Conservation (phyloP, 345 rosid genomes). For the Viola odorata region DNA sequence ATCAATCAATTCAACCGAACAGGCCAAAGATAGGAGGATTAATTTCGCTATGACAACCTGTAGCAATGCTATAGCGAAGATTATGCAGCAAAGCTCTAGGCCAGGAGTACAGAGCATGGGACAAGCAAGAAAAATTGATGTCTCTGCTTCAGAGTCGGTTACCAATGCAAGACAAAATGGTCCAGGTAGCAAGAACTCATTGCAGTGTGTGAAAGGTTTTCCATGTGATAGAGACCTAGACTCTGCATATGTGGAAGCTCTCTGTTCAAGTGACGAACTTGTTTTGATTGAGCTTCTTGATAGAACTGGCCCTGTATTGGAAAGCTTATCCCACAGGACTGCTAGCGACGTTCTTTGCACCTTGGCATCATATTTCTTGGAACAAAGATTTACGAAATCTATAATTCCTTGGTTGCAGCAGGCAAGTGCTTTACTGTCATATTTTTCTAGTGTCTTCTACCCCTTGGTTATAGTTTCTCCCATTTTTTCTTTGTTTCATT, state of each 20-base stretch:
- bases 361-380: slow-evolving; percentile 55
- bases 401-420: slow-evolving; percentile 89
- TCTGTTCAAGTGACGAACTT: slow-evolving; percentile 58
- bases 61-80: slow-evolving; percentile 37
- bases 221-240: slow-evolving; percentile 64
- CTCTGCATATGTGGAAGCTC: slow-evolving; percentile 76
- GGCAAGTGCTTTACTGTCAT: slow-evolving; percentile 39
- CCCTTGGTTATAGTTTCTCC: not conserved
- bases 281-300: slow-evolving; percentile 73
- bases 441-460: slow-evolving; percentile 3
- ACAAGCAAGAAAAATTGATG: slow-evolving; percentile 34
- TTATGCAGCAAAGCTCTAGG: slow-evolving; percentile 38
- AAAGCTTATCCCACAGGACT: slow-evolving; percentile 59
- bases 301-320: slow-evolving; percentile 81
- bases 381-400: slow-evolving; percentile 55
- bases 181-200: slow-evolving; percentile 30
- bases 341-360: slow-evolving; percentile 55
- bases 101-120: slow-evolving; percentile 31
- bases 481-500: no score
- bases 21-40: slow-evolving; percentile 38
- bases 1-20: slow-evolving; percentile 35
- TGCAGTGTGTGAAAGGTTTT: slow-evolving; percentile 54
- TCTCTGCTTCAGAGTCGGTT: slow-evolving; percentile 27
- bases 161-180: slow-evolving; percentile 32
- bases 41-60: slow-evolving; percentile 29